Evolutionary conservation across 352 stramenopile species (phyloP).

Genomic region (Pythium rishiriense): DNA sequence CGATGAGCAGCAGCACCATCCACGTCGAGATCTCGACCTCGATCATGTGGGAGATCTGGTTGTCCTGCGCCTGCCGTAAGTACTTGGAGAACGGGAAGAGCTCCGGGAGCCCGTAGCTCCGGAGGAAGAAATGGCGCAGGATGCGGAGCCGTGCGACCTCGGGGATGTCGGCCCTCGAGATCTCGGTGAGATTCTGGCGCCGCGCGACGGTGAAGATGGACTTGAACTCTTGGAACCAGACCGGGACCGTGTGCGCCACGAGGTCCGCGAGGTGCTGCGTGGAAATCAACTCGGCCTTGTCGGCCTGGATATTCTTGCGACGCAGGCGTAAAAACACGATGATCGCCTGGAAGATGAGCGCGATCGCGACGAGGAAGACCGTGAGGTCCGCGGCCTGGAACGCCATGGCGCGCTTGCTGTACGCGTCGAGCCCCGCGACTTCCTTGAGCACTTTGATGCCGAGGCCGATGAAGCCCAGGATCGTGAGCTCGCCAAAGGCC

Average conservation of each 20-base stretch:
- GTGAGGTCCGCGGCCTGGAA: slow-evolving; percentile 41
- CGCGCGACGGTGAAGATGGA: slow-evolving; percentile 1
- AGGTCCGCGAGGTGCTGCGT: slow-evolving; percentile 28
- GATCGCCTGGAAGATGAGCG: slow-evolving; percentile 34
- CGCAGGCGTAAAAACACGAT: slow-evolving; percentile 33
- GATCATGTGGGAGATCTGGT: slow-evolving; percentile 81
- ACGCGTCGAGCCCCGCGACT: slow-evolving; percentile 14
- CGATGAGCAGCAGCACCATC: slow-evolving; percentile 25
- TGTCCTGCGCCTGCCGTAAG: slow-evolving; percentile 65
- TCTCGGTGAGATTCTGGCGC: background rate
- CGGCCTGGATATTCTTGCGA: slow-evolving; percentile 31
- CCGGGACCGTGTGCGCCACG: slow-evolving; percentile 9
- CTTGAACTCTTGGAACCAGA: slow-evolving; percentile 9
- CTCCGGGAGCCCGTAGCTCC: slow-evolving; percentile 24
- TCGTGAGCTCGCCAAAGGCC: slow-evolving; percentile 39
- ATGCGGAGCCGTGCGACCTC: slow-evolving; percentile 26
- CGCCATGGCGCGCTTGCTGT: slow-evolving; percentile 28
- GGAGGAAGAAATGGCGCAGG: slow-evolving; percentile 31
- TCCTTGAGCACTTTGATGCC: slow-evolving; percentile 41
- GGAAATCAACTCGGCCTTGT: slow-evolving; percentile 32
- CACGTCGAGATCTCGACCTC: slow-evolving; percentile 72
- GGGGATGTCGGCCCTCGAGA: slow-evolving; percentile 13
- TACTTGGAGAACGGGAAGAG: slow-evolving; percentile 73
- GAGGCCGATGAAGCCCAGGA: slow-evolving; percentile 38
- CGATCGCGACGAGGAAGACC: slow-evolving; percentile 35